Evolutionary conservation across 208 protist genomes (phyloP).

Genomic region (Leishmania tarentolae): DNA sequence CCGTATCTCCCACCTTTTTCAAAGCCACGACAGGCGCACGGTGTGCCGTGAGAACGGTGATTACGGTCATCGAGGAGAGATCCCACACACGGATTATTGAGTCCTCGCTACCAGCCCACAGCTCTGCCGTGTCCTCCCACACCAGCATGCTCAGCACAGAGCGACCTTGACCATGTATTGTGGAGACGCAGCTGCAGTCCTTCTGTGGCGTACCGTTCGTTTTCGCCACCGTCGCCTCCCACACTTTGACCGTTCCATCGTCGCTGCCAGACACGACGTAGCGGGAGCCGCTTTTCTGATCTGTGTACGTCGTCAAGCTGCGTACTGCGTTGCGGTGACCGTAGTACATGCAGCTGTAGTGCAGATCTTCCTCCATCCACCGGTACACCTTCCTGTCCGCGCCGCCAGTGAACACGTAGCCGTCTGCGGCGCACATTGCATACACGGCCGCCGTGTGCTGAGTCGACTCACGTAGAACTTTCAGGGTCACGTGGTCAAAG

Average conservation of each 20-base stretch:
- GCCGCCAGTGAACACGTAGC: constrained; percentile 65
- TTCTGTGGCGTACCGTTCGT: constrained; percentile 15
- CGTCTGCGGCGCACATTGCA: constrained; percentile 40
- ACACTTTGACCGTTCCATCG: constrained; percentile 64
- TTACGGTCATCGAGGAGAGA: constrained; percentile 38
- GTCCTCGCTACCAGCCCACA: constrained; percentile 72
- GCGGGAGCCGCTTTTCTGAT: constrained; percentile 35
- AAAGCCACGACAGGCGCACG: constrained; percentile 53
- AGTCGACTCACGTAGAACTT: constrained; percentile 42
- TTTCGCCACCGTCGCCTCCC: constrained; percentile 40
- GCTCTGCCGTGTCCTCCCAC: constrained; percentile 45
- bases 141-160: constrained; percentile 42
- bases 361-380: constrained; percentile 57
- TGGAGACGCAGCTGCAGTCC: constrained; percentile 54
- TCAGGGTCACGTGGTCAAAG: constrained; percentile 35
- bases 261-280: constrained; percentile 65
- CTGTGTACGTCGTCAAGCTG: constrained; percentile 43
- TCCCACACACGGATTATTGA: constrained; percentile 65
- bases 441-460: constrained; percentile 67
- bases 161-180: constrained; percentile 39
- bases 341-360: constrained; percentile 58
- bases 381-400: constrained; percentile 77
- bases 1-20: constrained; percentile 48
- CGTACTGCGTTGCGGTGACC: constrained; percentile 68
- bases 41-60: constrained; percentile 48